Evolutionary conservation across 2,329 filamentous ascomycete genomes (phyloP), one percentile per base, ranked within the genome.

Genomic region (Colletotrichum echinochloae): DNA sequence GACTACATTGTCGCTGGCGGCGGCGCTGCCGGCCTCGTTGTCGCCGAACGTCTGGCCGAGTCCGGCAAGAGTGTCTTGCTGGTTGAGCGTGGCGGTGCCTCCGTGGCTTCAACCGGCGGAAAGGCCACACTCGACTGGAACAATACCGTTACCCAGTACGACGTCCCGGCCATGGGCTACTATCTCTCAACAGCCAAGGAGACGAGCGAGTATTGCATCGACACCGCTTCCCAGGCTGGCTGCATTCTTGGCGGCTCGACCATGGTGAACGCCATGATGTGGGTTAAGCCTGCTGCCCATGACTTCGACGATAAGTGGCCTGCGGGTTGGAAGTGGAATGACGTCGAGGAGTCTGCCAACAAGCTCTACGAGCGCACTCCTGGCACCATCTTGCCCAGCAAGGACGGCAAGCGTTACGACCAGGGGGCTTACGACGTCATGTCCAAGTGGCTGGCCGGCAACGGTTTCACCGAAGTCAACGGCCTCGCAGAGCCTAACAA

Each of bases 221-320:
- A 80, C 69, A 75, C 75, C 6, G 73, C 77, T 46, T 68, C 65
- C 11, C 69, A 72, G 28, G 77, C 77, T 55, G 78, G 76, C n/a
- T 80, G 78, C 62, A 73, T 79, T 18, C 76, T 80, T 14, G 78
- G 78, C 35, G 78, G 78, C 26, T 77, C 76, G 2, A 77, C 75
- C 9, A 73, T 72, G 16, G 72, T 79, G 66, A 77, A 77, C 69
- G 75, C 73, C 61, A 72, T 75, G 70, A 74, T 77, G 71, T 77
- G 73, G 57, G 73, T 77, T 26, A 73, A 73, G 57, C 76, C 74
- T 28, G 65, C 68, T 35, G 55, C 71, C 2, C 68, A 70, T 20
- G 68, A 70, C 68, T 73, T 73, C 16, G 69, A 72, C 65, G 71
- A 73, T 51, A 65, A 64, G 44, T 74, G 72, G 73, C 74, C 74